Base-by-base conservation (phyloP, 2,329 filamentous ascomycete species). In the Colletotrichum chrysophilum region DNA sequence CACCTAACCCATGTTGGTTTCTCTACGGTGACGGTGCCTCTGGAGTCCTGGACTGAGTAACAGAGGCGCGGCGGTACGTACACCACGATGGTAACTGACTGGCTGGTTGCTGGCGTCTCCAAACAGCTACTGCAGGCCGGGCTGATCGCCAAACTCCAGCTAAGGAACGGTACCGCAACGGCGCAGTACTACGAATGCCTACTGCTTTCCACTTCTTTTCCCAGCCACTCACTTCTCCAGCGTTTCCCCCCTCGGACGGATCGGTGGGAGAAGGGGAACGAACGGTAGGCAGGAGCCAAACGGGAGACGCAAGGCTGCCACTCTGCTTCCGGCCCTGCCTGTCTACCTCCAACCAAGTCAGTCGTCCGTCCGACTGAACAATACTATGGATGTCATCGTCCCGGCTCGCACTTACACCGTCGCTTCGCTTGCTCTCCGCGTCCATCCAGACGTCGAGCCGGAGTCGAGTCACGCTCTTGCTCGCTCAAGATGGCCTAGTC, bases 361-460 rank as follows among this genome's bases (percentile, higher is more conserved):
- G 48, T 58, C 48, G n/a, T 18, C 18, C 18, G 14, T 28, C 24
- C 12, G 28, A 48, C 34, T 52, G 4, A 24, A 28, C 26, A 28
- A 16, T n/a, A 62, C 28, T 34, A 21, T 62, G 26, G 26, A 30
- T 30, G 28, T 30, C 28, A 62, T 30, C 16, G 30, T 26, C 30
- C 24, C 24, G 38, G 60, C 30, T n/a, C 32, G 48, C 67, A 74
- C 60, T 71, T 71, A 71, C 60, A 71, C 67, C 67, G 67, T 74
- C 61, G 61, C 61, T 52, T 71, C 67, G 71, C 67, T 66, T 74
- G 67, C 52, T 38, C 26, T 60, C 18, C 43, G 10, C 3, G 32
- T 24, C 32, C 48, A 21, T 66, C 43, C 43, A 34, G 28, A 38
- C 36, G 36, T 67, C 36, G 12, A 68, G 60, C n/a, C 67, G n/a